Evolutionary conservation across 768 basidiomycete genomes (phyloP).

Genomic region (Hirschioporus abietinus): DNA sequence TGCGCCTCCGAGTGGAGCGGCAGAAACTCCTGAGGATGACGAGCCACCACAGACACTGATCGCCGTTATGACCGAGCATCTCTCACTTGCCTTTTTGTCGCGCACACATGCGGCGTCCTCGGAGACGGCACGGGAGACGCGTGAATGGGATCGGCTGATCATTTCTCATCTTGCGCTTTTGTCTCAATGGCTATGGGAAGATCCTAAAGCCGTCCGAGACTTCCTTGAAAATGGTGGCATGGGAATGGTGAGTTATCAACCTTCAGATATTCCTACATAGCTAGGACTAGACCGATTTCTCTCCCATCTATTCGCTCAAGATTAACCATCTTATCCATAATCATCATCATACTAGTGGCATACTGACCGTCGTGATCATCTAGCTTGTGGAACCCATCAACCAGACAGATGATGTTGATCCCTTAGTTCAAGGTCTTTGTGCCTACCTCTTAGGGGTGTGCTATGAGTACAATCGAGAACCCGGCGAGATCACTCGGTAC

Average conservation of each 20-base stretch:
- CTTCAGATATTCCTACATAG: not conserved
- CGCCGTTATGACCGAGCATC: constrained; percentile 82
- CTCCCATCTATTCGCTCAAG: not conserved
- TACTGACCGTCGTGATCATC: constrained; percentile 5
- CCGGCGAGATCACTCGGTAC: constrained; percentile 91
- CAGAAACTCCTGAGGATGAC: constrained; percentile 40
- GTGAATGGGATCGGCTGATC: constrained; percentile 89
- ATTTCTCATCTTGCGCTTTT: constrained; percentile 81
- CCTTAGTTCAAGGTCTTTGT: constrained; percentile 83
- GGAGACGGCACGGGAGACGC: constrained; percentile 51
- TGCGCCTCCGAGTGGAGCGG: constrained; percentile 25
- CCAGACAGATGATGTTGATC: constrained; percentile 80
- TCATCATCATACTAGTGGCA: not conserved
- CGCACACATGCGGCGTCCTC: constrained; percentile 63
- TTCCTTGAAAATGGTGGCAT: constrained; percentile 89
- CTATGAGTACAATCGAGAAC: constrained; percentile 95
- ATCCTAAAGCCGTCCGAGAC: constrained; percentile 79
- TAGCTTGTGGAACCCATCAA: constrained; percentile 95
- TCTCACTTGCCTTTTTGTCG: constrained; percentile 81
- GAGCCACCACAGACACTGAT: constrained; percentile 69
- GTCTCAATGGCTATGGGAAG: constrained; percentile 96
- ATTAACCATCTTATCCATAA: constrained; percentile 4
- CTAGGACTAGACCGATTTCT: not conserved
- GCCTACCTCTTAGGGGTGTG: constrained; percentile 89
- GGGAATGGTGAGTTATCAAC: constrained; percentile 63